Base-by-base conservation (phyloP, 1,284 basidiomycete genomes). In the Ustilago trichophora region DNA sequence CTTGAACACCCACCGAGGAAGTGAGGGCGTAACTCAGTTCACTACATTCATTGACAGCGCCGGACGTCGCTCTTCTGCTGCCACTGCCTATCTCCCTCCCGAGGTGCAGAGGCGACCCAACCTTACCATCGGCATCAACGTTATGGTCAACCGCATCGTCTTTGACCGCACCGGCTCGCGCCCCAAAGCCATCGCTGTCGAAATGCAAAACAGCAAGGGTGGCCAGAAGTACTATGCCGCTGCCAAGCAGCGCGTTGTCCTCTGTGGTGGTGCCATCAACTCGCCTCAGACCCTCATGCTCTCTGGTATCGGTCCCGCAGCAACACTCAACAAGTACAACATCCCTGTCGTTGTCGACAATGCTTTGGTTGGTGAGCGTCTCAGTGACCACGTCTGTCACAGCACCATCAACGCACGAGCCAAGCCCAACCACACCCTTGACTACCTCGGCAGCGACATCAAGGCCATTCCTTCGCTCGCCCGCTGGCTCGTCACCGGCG, bases 241-340 rank as follows among this genome's bases (percentile, higher is more conserved):
- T 9, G 69, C 72, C 37, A 58, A 54, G 7, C 49, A 51, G 36
- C 56, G 89, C 71, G 87, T 88, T 29, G 85, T 89, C 42, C 74
- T 89, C 6, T 59, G 56, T 35, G 76, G 63, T 21, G 76, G 76
- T 21, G 53, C 72, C 6, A 63, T 77, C 68, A 72, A 72, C 34
- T 67, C 75, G 24, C 84, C 85, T 10, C 84, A 91, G 84, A 85
- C 91, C 34, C 84, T 92, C 12, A 85, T 90, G 84, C 84, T 90
- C 27, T 89, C 88, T 15, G 90, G 90, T 5, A 78, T 90, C 19
- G 89, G 89, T 0, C 69, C 67, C 9, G 38, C 36, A 8, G 48
- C 45, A 6, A 57, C 48, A 25, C 62, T 78, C 29, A 44, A 54
- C n/a, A 68, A 65, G 47, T 45, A 53, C 43, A 51, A 51, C 41